phyloP scores from a whole-genome alignment of 192 early-diverging fungal genomes.

The Anaeromyces robustus region DNA sequence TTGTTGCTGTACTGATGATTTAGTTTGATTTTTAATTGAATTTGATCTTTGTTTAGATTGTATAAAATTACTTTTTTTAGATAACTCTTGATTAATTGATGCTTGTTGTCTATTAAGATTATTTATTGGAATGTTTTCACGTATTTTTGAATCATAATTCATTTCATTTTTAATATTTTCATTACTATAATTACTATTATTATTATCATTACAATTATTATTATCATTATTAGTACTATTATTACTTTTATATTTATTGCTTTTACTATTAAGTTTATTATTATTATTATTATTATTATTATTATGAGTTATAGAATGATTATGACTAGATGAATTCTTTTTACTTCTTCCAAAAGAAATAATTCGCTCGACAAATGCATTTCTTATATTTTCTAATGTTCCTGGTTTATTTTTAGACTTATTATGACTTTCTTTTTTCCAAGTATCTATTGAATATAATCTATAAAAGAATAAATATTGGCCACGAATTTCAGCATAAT shows the following conservation, averaged over 20 bases:
- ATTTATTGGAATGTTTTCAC: too few species aligned
- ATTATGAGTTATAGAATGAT: neutral
- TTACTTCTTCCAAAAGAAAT: neutral
- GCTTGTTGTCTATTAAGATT: too few species aligned
- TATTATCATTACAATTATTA: too few species aligned
- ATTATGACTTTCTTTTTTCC: neutral
- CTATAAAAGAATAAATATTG: neutral
- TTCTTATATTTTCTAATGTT: neutral
- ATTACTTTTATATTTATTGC: too few species aligned
- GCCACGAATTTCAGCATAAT: neutral
- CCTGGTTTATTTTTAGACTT: neutral
- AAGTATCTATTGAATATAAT: neutral
- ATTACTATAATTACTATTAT: too few species aligned
- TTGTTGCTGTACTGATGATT: neutral
- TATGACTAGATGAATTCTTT: neutral
- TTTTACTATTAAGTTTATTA: too few species aligned
- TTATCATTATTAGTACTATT: too few species aligned
- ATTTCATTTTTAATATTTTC: too few species aligned
- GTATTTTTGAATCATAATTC: too few species aligned
- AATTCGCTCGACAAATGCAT: neutral
- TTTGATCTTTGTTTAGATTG: neutral
- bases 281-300: too few species aligned
- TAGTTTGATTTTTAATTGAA: neutral
- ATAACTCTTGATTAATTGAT: too few species aligned
- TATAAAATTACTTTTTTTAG: too few species aligned